Base-by-base conservation (phyloP, 1,284 basidiomycete species). In the Lignosus rhinocerotis region DNA sequence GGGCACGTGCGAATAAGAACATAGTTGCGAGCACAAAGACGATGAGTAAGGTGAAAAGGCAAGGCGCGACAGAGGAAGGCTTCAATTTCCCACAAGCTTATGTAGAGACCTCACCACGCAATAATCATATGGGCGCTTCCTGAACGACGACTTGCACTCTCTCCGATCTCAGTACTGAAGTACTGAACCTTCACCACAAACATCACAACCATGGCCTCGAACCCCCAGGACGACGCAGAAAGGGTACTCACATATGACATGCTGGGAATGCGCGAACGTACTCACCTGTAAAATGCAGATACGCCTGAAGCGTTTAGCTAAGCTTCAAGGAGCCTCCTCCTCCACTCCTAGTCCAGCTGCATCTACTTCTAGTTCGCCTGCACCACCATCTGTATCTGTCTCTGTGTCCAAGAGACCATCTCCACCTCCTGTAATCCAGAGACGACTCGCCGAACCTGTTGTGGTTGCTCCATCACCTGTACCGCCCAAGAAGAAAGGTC, bases 271-370 rank as follows among this genome's bases (percentile, higher is more conserved):
- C 51, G 47, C 6, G 12, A 33, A 6, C 30, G 16, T 19, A 34
- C 50, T 61, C 36, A 61, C 10, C 14, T 17, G 14, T 17, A 5
- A 8, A 10, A 34, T 51, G 32, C 70, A 96, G 93, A 94, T 96
- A 69, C 91, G 93, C 64, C 75, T 92, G 72, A 95, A 94, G 75
- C 85, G 93, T 59, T 80, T 96, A 42, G 93, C 90, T 45, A 90
- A 89, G 69, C 79, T 94, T 30, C 88, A 90, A 68, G 66, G 67
- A 44, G 74, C 72, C 46, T 63, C 75, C 34, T 66, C 74, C 51
- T 70, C 79, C 50, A 72, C 67, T 34, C 62, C 75, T 30, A 64
- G 75, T 36, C 66, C 76, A 47, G 56, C 70, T 9, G 53, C 74
- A 9, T 67, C 77, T 16, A 70, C 72, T 39, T 72, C 70, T 50